Conservation (phyloP, 2,329 filamentous ascomycete species). For the Pseudocercospora musae region DNA sequence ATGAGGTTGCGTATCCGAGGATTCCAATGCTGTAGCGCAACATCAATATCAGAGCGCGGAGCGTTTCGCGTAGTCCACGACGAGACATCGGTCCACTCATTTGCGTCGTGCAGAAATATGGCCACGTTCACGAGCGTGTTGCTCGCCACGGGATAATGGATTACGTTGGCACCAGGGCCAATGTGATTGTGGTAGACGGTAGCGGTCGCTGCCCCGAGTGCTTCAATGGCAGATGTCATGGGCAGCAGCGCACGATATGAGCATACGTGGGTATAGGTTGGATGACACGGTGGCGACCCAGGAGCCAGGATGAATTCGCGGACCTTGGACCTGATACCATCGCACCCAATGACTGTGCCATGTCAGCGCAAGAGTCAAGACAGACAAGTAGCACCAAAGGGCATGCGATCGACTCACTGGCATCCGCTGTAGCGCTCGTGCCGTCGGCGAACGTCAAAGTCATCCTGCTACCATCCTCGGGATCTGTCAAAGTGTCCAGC, state of each 20-base stretch:
- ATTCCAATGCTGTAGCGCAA: conserved; percentile 41
- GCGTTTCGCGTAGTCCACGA: conserved; percentile 45
- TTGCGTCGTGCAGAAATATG: neutral
- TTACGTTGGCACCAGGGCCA: conserved; percentile 54
- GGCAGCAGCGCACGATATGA: conserved; percentile 61
- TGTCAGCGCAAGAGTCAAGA: conserved; percentile 24
- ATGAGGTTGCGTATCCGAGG: conserved; percentile 35
- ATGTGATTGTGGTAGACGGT: conserved; percentile 19
- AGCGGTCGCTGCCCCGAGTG: conserved; percentile 21
- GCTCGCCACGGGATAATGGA: conserved; percentile 60
- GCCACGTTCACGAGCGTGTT: conserved; percentile 55
- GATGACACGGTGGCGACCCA: conserved; percentile 42
- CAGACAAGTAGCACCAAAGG: neutral
- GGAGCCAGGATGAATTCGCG: conserved; percentile 53
- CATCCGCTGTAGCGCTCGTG: conserved; percentile 44
- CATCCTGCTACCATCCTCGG: conserved; percentile 14
- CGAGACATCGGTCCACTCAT: conserved; percentile 12
- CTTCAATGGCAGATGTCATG: conserved; percentile 41
- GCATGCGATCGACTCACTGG: neutral
- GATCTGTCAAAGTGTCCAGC: conserved; percentile 29
- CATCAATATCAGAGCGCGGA: conserved; percentile 26
- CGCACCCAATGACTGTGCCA: conserved; percentile 56
- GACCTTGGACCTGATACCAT: conserved; percentile 59
- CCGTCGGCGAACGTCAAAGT: conserved; percentile 38
- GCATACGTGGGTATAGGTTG: conserved; percentile 56